Evolutionary conservation across 2,329 filamentous ascomycete species (phyloP), one percentile per base, ranked within the genome.

Genomic region (Paecilomyces sp.): DNA sequence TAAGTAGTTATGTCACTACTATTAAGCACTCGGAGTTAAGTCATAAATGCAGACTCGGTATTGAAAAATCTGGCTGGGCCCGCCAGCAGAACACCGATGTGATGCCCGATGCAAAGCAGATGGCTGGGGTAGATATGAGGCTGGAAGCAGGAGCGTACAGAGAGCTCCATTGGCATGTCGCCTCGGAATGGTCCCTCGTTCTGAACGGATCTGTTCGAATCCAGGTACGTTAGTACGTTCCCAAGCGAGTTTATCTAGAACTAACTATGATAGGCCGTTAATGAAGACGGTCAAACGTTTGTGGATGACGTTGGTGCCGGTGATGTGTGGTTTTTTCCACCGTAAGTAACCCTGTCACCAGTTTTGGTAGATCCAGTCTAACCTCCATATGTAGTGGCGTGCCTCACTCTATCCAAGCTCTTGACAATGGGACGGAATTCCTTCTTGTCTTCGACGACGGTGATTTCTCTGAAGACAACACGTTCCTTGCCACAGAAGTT

Each of bases 281-380:
- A 74, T 11, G 70, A 72, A 41, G 87, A 92, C 62, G 89, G 89
- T 9, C 85, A 89, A 62, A 89, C 85, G 63, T 92, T 91, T 71
- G 83, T 92, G 62, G 89, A 91, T 64, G 89, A 92, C 68, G 75
- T 92, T 24, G 82, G 85, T 68, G 87, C 89, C 68, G 90, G 90
- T 3, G 90, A 92, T 67, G 73, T 92, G 6, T 92, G 88, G 89
- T 92, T 90, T 68, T 92, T 92, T 75, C 89, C 89, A 24, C 85
- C 86, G 72, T 74, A 30, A 59, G 68, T 62, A n/a, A 52, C 28
- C 3, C n/a, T 3, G n/a, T 31, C n/a, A 15, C 25, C 15, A 34
- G n/a, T 34, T 1, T 30, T 3, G 52, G 25, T 4, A 36, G 34
- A 34, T 58, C 1, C 54, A 6, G 22, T 36, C 33, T 59, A 24